These are phyloP conservation scores for Calocera cornea DNA, from an alignment of 768 basidiomycete genomes.

Conservation along the genomic window DNA sequence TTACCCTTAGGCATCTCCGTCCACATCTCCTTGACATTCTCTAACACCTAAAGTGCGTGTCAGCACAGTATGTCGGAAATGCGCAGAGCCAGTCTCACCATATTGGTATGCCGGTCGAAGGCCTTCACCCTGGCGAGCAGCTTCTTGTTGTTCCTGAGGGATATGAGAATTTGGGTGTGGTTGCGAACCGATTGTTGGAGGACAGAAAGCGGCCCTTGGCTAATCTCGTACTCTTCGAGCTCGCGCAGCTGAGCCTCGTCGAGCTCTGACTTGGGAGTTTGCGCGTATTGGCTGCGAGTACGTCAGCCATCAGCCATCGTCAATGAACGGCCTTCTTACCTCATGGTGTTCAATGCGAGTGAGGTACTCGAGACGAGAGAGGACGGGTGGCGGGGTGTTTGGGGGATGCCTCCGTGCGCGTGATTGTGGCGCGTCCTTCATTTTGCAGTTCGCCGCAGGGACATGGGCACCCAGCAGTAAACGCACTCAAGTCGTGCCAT, in stretches of 20 bases:
- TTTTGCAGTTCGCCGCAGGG: too few species aligned
- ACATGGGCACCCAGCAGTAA: too few species aligned
- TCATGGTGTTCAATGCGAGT: too few species aligned
- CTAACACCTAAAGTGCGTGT: conserved; percentile 51
- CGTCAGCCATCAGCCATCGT: background rate
- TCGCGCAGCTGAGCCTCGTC: conserved; percentile 93
- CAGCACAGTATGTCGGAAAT: conserved; percentile 6
- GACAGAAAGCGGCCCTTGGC: conserved; percentile 91
- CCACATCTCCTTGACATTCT: conserved; percentile 99
- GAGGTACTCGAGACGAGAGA: too few species aligned
- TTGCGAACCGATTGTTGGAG: conserved; percentile 95
- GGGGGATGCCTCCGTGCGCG: too few species aligned
- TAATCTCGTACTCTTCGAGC: conserved; percentile 96
- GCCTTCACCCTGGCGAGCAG: conserved; percentile 90
- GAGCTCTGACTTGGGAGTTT: conserved; percentile 91
- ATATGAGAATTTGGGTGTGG: conserved; percentile 94
- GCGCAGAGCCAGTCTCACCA: conserved; percentile 44
- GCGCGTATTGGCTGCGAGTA: conserved; percentile 74
- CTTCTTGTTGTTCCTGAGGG: conserved; percentile 96
- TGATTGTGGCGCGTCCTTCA: too few species aligned
- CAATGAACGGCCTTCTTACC: background rate
- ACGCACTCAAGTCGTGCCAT: too few species aligned
- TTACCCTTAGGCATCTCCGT: conserved; percentile 95
- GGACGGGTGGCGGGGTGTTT: too few species aligned
- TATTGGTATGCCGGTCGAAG: conserved; percentile 96